Base-by-base conservation (phyloP, 2,329 filamentous ascomycete genomes). In the Anthostomella pinea region DNA sequence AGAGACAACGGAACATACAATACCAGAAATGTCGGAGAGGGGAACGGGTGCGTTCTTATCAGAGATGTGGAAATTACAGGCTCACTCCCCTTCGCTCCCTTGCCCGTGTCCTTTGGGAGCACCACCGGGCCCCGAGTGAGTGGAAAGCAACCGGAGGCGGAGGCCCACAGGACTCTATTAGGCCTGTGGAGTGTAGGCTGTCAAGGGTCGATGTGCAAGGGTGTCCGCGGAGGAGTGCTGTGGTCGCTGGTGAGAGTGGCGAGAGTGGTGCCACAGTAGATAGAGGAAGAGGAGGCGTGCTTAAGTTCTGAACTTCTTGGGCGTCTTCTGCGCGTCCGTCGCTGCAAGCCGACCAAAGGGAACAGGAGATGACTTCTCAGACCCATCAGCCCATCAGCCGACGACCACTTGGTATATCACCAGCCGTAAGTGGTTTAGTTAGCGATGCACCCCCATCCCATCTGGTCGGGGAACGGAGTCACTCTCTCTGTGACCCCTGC, bases 291-390 rank as follows among this genome's bases (percentile, higher is more conserved):
- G 19, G 30, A 31, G 30, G 30, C 30, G 10, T 31, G n/a, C n/a
- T n/a, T n/a, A n/a, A n/a, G n/a, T n/a, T n/a, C n/a, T n/a, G n/a
- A n/a, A n/a, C n/a, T n/a, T n/a, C n/a, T n/a, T n/a, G n/a, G n/a
- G n/a, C n/a, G 16, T 14, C 24, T 14, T 23, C 21, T 23, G 21
- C 21, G 7, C 21, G 21, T 7, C 21, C 11, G 21, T 23, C 7
- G 13, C 48, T 49, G 48, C 48, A 51, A 42, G 41, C 48, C 43
- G 48, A 51, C 48, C 15, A 51, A 51, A 51, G 41, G 45, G 48
- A 51, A 45, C 38, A 41, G 36, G 39, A 47, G 27, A 37, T 39
- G 39, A 45, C 43, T 43, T n/a, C 44, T 39, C 40, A 41, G 41
- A 32, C 5, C 41, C 44, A 43, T 43, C 46, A 33, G 44, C 39